Percentiles rank a stretch among this genome's conserved stretches.
Evolutionary conservation across 2,329 filamentous ascomycete species (phyloP).

Genomic region (Akanthomyces lecanii): DNA sequence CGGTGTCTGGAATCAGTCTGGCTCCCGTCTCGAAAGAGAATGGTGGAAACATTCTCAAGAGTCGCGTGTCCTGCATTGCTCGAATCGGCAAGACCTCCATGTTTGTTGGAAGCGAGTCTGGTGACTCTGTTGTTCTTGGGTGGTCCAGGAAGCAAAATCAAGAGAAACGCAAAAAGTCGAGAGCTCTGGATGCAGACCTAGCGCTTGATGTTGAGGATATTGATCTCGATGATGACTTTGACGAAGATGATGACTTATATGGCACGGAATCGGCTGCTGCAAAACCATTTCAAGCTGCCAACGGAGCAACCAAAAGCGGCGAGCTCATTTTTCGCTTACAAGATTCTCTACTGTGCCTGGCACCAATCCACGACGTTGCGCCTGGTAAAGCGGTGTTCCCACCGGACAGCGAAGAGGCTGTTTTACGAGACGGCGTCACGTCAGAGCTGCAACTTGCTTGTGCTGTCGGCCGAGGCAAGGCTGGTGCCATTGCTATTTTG

Average conservation of each 20-base stretch:
- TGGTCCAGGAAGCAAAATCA: constrained; percentile 67
- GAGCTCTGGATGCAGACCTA: constrained; percentile 51
- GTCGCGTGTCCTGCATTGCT: constrained; percentile 64
- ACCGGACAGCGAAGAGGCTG: constrained; percentile 43
- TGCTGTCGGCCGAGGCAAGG: constrained; percentile 59
- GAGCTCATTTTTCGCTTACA: constrained; percentile 72
- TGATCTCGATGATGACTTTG: constrained; percentile 53
- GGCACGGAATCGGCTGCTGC: constrained; percentile 61
- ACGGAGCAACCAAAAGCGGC: constrained; percentile 47
- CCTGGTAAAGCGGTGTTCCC: constrained; percentile 54
- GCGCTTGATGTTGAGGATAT: constrained; percentile 48
- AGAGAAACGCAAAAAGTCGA: constrained; percentile 61
- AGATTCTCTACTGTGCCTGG: constrained; percentile 72
- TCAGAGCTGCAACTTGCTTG: constrained; percentile 58
- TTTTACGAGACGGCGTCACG: constrained; percentile 40
- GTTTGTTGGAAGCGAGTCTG: constrained; percentile 81
- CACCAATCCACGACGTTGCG: constrained; percentile 71
- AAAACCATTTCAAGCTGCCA: constrained; percentile 41
- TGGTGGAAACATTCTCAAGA: constrained; percentile 59
- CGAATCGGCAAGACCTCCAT: constrained; percentile 64
- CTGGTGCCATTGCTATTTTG: constrained; percentile 69
- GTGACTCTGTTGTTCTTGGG: constrained; percentile 75
- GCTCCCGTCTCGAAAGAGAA: constrained; percentile 58
- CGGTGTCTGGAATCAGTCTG: constrained; percentile 81
- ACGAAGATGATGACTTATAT: constrained; percentile 59